A percentile compares a stretch with the other conserved stretches of the same genome.
These are phyloP conservation scores for Neofusicoccum umdonicola DNA, from an alignment of 2,329 filamentous ascomycete genomes.

Conservation along the genomic window DNA sequence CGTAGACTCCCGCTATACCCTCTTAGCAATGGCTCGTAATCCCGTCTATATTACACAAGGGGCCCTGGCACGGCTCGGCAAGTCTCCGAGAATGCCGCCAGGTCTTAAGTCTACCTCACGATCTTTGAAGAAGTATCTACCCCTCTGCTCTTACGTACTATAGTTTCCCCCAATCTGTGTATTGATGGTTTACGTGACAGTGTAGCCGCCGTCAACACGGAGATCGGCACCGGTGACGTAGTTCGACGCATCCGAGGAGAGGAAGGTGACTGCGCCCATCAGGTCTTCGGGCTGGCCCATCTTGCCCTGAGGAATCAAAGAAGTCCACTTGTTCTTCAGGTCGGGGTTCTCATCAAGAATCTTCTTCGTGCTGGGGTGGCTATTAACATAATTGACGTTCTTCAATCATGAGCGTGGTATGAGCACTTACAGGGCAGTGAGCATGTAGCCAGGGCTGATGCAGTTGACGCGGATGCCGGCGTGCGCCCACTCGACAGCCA, in stretches of 20 bases:
- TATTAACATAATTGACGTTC: not conserved
- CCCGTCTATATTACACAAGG: not conserved
- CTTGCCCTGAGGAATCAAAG: conserved; percentile 85
- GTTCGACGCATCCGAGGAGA: conserved; percentile 69
- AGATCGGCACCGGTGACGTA: conserved; percentile 65
- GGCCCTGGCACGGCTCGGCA: not conserved
- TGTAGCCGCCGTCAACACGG: conserved; percentile 85
- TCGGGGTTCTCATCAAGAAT: conserved; percentile 92
- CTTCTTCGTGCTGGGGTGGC: conserved; percentile 70
- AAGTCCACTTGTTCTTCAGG: conserved; percentile 85
- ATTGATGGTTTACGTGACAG: conserved; percentile 59
- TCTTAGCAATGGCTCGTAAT: too few relatives aligned
- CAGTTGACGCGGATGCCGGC: conserved; percentile 90
- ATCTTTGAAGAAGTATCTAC: not conserved
- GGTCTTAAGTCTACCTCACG: not conserved
- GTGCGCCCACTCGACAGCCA: conserved; percentile 92
- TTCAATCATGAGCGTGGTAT: not conserved
- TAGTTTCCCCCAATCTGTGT: not conserved
- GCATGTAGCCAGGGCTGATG: conserved; percentile 94
- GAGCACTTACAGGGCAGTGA: conserved; percentile 76
- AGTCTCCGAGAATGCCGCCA: not conserved
- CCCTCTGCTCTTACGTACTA: not conserved
- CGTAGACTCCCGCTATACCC: too few relatives aligned
- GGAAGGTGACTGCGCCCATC: conserved; percentile 87
- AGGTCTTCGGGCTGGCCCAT: conserved; percentile 91